These are phyloP conservation scores for Pichia eremophila DNA, from an alignment of 805 yeast species.

Conservation along the genomic window DNA sequence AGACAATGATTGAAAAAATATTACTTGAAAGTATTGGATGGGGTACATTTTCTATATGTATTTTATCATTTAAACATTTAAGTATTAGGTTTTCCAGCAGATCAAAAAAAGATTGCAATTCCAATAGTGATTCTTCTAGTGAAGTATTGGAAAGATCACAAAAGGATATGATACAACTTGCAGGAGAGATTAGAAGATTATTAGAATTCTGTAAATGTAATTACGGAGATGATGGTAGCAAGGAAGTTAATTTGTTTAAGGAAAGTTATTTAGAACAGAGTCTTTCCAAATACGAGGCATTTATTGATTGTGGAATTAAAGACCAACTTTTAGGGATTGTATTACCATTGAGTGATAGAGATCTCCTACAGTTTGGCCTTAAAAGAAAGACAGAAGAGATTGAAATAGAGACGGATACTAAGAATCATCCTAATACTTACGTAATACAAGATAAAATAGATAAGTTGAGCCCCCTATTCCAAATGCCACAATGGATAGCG, in stretches of 20 bases:
- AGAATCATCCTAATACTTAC: too few species aligned
- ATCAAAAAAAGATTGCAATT: too few species aligned
- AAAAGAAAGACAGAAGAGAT: too few species aligned
- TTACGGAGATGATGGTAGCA: neutral
- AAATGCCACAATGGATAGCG: too few species aligned
- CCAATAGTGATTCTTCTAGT: too few species aligned
- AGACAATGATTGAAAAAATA: neutral
- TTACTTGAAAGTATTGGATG: neutral
- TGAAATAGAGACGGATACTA: too few species aligned
- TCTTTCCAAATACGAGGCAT: neutral
- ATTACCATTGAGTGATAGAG: neutral
- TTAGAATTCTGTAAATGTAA: neutral
- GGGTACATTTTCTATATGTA: slow-evolving; percentile 3
- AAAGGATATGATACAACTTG: neutral
- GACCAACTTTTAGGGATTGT: neutral
- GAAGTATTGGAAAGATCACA: neutral
- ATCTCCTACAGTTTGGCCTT: neutral
- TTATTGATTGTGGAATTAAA: neutral
- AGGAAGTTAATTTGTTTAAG: neutral
- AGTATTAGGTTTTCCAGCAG: neutral
- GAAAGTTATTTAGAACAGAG: neutral
- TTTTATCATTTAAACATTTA: slow-evolving; percentile 1
- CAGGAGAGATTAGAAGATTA: neutral
- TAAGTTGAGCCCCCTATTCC: too few species aligned
- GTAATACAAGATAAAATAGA: too few species aligned